phyloP scores from a whole-genome alignment of 306 rosid species.

The Prunus davidiana region DNA sequence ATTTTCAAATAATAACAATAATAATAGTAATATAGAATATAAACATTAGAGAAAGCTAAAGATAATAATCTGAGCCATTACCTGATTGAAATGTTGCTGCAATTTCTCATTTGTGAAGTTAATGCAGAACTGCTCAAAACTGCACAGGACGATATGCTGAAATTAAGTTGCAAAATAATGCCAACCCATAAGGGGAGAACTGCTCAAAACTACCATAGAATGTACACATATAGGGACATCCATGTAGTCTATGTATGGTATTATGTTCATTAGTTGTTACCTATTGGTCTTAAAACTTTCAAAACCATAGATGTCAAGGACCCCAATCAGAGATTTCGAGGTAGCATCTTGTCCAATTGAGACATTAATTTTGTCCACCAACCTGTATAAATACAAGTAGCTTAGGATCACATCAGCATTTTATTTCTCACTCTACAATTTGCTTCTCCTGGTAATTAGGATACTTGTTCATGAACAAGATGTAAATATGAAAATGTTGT shows the following conservation, averaged over 20 bases:
- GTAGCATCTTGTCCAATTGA: conserved; percentile 92
- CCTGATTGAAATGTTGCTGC: conserved; percentile 99
- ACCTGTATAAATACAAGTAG: conserved; percentile 45
- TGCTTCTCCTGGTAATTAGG: conserved; percentile 7
- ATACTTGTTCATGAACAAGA: neutral
- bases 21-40: neutral
- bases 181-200: conserved; percentile 20
- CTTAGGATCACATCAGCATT: conserved; percentile 23
- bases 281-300: conserved; percentile 97
- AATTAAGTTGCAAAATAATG: conserved; percentile 50
- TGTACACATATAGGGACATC: neutral
- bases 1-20: neutral
- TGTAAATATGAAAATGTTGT: neutral
- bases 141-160: conserved; percentile 60
- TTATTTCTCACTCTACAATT: conserved; percentile 13
- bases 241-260: neutral
- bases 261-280: conserved; percentile 44
- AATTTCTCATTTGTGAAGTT: conserved; percentile 97
- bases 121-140: conserved; percentile 99
- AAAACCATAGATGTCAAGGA: conserved; percentile 96
- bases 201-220: neutral
- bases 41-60: conserved; percentile 2
- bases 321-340: conserved; percentile 89
- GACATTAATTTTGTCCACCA: conserved; percentile 89
- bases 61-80: conserved; percentile 33